Evolutionary conservation across 139 green algal genomes (phyloP), one percentile per base, ranked within the genome.

Genomic region (Medakamo hakoo): DNA sequence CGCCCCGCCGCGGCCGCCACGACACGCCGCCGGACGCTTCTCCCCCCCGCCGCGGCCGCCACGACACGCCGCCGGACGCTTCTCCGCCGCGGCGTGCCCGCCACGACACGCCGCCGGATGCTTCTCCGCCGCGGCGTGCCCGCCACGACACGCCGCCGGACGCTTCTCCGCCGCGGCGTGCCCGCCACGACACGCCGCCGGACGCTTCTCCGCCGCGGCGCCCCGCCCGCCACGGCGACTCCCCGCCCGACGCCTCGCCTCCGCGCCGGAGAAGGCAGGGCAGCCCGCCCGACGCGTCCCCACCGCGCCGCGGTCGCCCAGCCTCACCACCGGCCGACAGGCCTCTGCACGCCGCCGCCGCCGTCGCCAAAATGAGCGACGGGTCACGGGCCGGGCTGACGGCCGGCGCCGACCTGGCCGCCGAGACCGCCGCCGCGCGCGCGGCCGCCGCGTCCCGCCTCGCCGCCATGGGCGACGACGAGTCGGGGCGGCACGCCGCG

Each of bases 401-500:
- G 28, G 31, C 65, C 68, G 67, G 65, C 4, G 58, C 32, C 49
- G 60, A 73, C 24, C 28, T 73, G 23, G 19, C 30, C 57, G 55
- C 30, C 3, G 70, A 77, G 52, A 73, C 77, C 69, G 49, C 27
- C 23, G 59, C 24, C 60, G 82, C 76, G 66, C 70, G 71, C 1
- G 60, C 62, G 22, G 75, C 69, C 1, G 71, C 73, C 30, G 26
- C 28, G 18, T 29, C n/a, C 49, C 62, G 71, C 18, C 71, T 78
- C 62, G 52, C 58, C 0, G 52, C 58, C 18, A 40, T 71, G 21
- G 55, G 26, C n/a, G 63, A 49, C 23, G 67, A 68, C 21, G 67
- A 68, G 3, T 71, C 67, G 24, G 82, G 82, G 9, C 67, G 75
- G 4, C 76, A 71, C 27, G 81, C 80, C 4, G 49, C 76, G 19